Evolutionary conservation across 169 alveolate genomes (phyloP).

Genomic region (Cryptosporidium xiaoi): DNA sequence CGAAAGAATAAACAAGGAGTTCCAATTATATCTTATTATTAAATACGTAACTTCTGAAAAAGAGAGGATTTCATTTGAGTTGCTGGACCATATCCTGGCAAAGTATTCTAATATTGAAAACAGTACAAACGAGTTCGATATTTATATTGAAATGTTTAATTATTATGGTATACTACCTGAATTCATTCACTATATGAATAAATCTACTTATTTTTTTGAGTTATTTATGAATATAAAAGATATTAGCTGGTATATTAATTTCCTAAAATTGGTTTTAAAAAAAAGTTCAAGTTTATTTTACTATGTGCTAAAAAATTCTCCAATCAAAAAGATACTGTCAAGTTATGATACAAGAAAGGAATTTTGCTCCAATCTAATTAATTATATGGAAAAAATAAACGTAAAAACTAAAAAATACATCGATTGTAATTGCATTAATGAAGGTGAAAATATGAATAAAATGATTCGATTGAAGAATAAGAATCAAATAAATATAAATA

Average conservation of each 20-base stretch:
- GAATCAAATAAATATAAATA: not conserved
- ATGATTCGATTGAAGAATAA: too few species aligned
- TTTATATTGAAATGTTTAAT: constrained; percentile 19
- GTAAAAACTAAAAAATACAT: not conserved
- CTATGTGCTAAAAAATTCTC: constrained; percentile 7
- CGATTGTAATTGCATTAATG: not conserved
- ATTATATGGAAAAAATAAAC: constrained; percentile 26
- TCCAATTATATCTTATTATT: constrained; percentile 14
- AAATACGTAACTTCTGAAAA: not conserved
- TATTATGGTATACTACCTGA: constrained; percentile 19
- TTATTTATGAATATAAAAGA: constrained; percentile 12
- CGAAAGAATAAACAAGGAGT: constrained; percentile 18
- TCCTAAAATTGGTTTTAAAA: constrained; percentile 8
- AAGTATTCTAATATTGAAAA: not conserved
- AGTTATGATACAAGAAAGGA: constrained; percentile 1
- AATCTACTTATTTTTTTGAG: constrained; percentile 3
- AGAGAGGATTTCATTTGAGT: constrained; percentile 3
- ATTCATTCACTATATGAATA: constrained; percentile 29
- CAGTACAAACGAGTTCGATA: constrained; percentile 10
- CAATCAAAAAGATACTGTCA: constrained; percentile 4
- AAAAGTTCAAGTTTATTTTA: constrained; percentile 9
- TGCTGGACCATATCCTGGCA: constrained; percentile 4
- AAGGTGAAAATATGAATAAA: too few species aligned
- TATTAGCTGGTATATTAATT: constrained; percentile 9
- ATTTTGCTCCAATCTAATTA: not conserved